Evolutionary conservation across 257 asterid species (phyloP), one percentile per base, ranked within the genome.

Genomic region (Plectranthus barbatus): DNA sequence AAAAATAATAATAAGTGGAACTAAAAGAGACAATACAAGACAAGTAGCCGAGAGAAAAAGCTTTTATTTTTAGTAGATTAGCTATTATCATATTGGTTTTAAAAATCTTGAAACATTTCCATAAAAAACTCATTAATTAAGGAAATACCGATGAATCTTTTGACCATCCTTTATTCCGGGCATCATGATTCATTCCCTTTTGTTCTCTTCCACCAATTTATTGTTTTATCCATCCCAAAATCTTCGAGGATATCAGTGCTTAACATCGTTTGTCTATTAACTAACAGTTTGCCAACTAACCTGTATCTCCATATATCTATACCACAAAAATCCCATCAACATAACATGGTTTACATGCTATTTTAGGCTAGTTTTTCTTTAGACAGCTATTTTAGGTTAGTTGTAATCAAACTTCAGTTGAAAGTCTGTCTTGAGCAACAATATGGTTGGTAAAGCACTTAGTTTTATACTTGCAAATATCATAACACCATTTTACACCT

Each of bases 121-220:
- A 26, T 4, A 1, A 11, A 31, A 24, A n/a, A 61, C 33, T 3
- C 2, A 41, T 13, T 31, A 67, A 67, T 39, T 5, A 26, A 26
- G 31, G 52, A 64, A 58, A 37, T 46, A 24, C 36, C 62, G 37
- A 56, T 48, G 67, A 56, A 56, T 61, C 74, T 56, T 68, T 74
- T 62, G 71, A 49, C 77, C 60, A 56, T 41, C 59, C 29, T 33
- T 51, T 17, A 7, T 44, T 19, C 61, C 56, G 57, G 58, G 49
- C 37, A 60, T 45, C 5, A 7, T 60, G 56, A 1, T 26, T 26
- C 2, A 26, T 26, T 26, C 5, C 73, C 44, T 40, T 54, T 56
- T 46, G 31, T 63, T 23, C 42, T 37, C 44, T 54, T 42, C 26
- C 29, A 34, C 52, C 26, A 2, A 5, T 31, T 58, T 67, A 26